Percentiles rank a stretch among this genome's conserved stretches.
phyloP scores from a whole-genome alignment of 2,329 filamentous ascomycete genomes.

The Emergomyces pasteurianus region DNA sequence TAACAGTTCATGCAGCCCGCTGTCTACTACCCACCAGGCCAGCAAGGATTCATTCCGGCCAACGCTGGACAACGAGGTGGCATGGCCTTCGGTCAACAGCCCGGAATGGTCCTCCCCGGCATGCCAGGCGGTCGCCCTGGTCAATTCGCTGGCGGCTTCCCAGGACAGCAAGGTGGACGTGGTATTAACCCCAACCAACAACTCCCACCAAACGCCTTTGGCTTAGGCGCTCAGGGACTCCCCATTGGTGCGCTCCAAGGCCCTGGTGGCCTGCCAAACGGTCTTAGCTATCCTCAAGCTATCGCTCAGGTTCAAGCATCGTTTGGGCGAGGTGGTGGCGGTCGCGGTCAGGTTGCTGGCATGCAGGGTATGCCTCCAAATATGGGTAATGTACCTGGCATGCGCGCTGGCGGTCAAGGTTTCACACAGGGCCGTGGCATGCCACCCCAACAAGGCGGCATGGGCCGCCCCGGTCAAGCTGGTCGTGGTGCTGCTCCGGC shows the following conservation, averaged over 20 bases:
- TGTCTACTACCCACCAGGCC: constrained; percentile 80
- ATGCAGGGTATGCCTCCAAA: constrained; percentile 65
- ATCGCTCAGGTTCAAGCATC: constrained; percentile 69
- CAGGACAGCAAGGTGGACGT: constrained; percentile 74
- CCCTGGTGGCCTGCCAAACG: constrained; percentile 61
- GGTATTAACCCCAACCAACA: constrained; percentile 72
- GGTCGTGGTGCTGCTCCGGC: constrained; percentile 26
- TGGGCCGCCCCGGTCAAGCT: constrained; percentile 30
- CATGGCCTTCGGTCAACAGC: constrained; percentile 48
- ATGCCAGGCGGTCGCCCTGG: constrained; percentile 72
- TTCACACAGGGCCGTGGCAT: constrained; percentile 34
- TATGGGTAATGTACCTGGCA: constrained; percentile 43
- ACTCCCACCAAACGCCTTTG: constrained; percentile 78
- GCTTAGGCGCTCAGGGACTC: constrained; percentile 59
- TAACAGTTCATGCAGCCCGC: constrained; percentile 67
- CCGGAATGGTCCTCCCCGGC: constrained; percentile 48
- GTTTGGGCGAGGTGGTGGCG: constrained; percentile 54
- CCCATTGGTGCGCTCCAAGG: constrained; percentile 44
- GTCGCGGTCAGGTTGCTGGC: constrained; percentile 54
- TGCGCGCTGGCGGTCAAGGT: constrained; percentile 35
- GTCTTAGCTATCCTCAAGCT: constrained; percentile 67
- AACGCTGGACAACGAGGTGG: constrained; percentile 44
- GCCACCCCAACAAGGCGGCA: constrained; percentile 28
- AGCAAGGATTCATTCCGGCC: constrained; percentile 45
- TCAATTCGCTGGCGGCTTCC: constrained; percentile 72